Conservation (phyloP, 148 eudicot genomes). For the Beta vulgaris region DNA sequence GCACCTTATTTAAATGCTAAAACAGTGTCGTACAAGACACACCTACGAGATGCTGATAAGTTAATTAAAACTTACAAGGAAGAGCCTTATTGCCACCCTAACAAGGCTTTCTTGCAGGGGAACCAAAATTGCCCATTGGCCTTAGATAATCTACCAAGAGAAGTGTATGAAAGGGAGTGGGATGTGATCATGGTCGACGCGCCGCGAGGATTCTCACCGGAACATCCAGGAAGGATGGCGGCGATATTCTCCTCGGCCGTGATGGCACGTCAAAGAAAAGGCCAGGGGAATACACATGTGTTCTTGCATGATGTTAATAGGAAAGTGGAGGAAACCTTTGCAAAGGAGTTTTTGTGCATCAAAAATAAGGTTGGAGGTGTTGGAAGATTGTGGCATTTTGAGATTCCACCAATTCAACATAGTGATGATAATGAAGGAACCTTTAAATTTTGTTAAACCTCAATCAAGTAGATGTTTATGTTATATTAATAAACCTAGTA, state of each 20-base stretch:
- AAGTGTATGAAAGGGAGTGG: slow-evolving; percentile 48
- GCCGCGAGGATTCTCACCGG: slow-evolving; percentile 35
- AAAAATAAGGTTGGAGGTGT: slow-evolving; percentile 35
- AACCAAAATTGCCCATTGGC: slow-evolving; percentile 30
- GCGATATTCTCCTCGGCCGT: slow-evolving; percentile 48
- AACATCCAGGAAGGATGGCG: slow-evolving; percentile 48
- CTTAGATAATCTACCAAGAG: slow-evolving; percentile 27
- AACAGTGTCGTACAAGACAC: slow-evolving; percentile 33
- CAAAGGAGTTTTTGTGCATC: slow-evolving; percentile 45
- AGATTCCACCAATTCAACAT: slow-evolving; percentile 33
- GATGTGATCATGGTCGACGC: slow-evolving; percentile 57
- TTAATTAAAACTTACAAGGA: slow-evolving; percentile 17
- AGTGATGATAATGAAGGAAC: neutral
- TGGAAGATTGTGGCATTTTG: slow-evolving; percentile 52
- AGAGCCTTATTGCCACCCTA: slow-evolving; percentile 32
- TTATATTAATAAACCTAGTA: too few species aligned
- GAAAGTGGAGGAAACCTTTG: slow-evolving; percentile 33
- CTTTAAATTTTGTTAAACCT: slow-evolving; percentile 32
- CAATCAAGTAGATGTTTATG: too few species aligned
- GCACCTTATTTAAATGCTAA: slow-evolving; percentile 32
- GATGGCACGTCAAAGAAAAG: slow-evolving; percentile 41
- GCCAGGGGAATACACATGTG: slow-evolving; percentile 39
- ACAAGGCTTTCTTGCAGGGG: slow-evolving; percentile 12
- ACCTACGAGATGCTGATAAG: slow-evolving; percentile 24
- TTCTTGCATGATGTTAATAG: slow-evolving; percentile 46